Percentiles rank a stretch among this genome's conserved stretches.
phyloP scores from a whole-genome alignment of 257 asterid species.

The Misopates orontium region DNA sequence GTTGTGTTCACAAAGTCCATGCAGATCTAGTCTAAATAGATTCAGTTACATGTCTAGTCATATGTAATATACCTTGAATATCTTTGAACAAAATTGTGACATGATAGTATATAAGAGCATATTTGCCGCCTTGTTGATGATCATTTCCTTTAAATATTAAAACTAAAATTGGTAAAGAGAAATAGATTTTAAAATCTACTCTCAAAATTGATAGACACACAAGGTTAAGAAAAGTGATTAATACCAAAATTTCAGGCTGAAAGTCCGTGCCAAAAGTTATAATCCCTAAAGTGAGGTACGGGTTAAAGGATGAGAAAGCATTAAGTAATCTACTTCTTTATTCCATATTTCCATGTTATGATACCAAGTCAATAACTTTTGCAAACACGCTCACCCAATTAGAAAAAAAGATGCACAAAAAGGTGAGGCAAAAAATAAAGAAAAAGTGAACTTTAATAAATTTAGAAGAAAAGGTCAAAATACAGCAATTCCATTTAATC shows the following conservation, averaged over 20 bases:
- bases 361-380: slow-evolving; percentile 39
- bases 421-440: slow-evolving; percentile 1
- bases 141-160: no score
- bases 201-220: background rate
- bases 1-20: no score
- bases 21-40: no score
- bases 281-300: slow-evolving; percentile 17
- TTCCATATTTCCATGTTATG: slow-evolving; percentile 2
- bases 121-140: no score
- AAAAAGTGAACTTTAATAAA: slow-evolving; percentile 28
- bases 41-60: no score
- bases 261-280: slow-evolving; percentile 7
- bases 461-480: slow-evolving; percentile 45
- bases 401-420: slow-evolving; percentile 22
- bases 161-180: no score
- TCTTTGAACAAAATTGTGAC: no score
- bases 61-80: no score
- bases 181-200: background rate
- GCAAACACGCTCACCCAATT: slow-evolving; percentile 30
- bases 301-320: no score
- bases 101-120: no score
- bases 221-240: background rate
- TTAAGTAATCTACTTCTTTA: background rate
- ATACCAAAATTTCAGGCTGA: slow-evolving; percentile 29
- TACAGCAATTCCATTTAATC: slow-evolving; percentile 36